Percentiles rank a stretch among this genome's conserved stretches.
Conservation (phyloP, 2,329 filamentous ascomycete species). For the Dothideomycetes sp. region DNA sequence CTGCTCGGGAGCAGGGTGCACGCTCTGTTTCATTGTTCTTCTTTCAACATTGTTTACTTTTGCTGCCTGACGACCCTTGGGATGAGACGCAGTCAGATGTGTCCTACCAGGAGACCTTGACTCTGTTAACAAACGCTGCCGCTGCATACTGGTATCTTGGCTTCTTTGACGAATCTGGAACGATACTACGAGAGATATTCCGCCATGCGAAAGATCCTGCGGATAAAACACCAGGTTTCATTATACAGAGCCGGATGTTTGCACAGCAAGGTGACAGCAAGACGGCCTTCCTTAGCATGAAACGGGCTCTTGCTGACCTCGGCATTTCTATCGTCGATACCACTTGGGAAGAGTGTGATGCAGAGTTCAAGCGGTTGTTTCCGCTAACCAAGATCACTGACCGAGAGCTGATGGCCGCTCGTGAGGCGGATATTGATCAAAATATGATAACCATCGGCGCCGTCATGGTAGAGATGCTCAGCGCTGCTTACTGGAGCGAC, state of each 20-base stretch:
- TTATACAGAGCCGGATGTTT: slow-evolving; percentile 70
- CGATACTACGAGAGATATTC: slow-evolving; percentile 61
- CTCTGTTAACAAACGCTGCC: slow-evolving; percentile 65
- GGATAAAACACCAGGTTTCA: slow-evolving; percentile 75
- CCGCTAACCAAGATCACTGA: slow-evolving; percentile 26
- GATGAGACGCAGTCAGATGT: slow-evolving; percentile 52
- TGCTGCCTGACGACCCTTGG: slow-evolving; percentile 79
- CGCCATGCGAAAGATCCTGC: slow-evolving; percentile 56
- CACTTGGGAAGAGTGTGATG: slow-evolving; percentile 68
- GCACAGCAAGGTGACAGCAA: slow-evolving; percentile 62
- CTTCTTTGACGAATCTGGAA: slow-evolving; percentile 55
- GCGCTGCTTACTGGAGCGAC: slow-evolving; percentile 64
- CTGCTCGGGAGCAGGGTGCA: slow-evolving; percentile 71
- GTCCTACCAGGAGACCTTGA: slow-evolving; percentile 76
- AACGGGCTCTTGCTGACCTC: slow-evolving; percentile 59
- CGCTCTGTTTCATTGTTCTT: slow-evolving; percentile 73
- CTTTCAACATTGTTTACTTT: slow-evolving; percentile 61
- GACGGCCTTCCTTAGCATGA: slow-evolving; percentile 58
- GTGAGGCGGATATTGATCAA: slow-evolving; percentile 39
- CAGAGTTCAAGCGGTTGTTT: slow-evolving; percentile 48
- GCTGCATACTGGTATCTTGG: slow-evolving; percentile 76
- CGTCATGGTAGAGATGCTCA: slow-evolving; percentile 58
- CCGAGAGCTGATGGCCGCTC: slow-evolving; percentile 16
- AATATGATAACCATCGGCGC: slow-evolving; percentile 54
- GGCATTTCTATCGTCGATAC: slow-evolving; percentile 54